Percentiles rank a stretch among this genome's conserved stretches.
These are phyloP conservation scores for Rubus parviflorus DNA, from an alignment of 306 rosid species.

Conservation along the genomic window DNA sequence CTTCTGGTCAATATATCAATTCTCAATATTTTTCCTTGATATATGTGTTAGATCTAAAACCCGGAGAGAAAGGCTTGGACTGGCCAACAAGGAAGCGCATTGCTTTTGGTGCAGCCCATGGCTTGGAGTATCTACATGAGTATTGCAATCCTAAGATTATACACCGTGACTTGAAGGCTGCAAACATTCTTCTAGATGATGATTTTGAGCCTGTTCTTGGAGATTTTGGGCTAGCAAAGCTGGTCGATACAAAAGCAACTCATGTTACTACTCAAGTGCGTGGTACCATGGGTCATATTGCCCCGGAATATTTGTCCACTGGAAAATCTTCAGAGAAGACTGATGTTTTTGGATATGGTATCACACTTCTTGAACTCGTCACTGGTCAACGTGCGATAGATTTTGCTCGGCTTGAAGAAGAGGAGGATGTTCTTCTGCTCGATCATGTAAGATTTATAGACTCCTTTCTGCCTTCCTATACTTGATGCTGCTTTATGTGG, in stretches of 20 bases:
- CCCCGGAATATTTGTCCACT: conserved; percentile 89
- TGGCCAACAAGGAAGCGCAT: conserved; percentile 52
- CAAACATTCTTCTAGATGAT: conserved; percentile 82
- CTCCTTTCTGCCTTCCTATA: not conserved
- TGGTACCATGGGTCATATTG: conserved; percentile 98
- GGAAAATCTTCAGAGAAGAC: conserved; percentile 93
- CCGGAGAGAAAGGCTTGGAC: conserved; percentile 57
- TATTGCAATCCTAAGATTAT: conserved; percentile 88
- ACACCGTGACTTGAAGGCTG: conserved; percentile 95
- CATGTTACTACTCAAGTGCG: conserved; percentile 95
- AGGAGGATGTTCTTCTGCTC: conserved; percentile 88
- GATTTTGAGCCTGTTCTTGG: conserved; percentile 91
- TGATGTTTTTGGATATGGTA: conserved; percentile 92
- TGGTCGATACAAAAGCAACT: conserved; percentile 70
- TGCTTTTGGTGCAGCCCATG: conserved; percentile 58
- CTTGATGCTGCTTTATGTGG: not conserved
- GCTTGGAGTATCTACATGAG: conserved; percentile 89
- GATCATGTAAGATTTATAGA: conserved; percentile 65
- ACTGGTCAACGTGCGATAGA: conserved; percentile 90
- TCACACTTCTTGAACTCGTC: conserved; percentile 91
- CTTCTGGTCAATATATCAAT: not conserved
- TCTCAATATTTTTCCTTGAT: not conserved
- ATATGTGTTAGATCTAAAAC: conserved; percentile 43
- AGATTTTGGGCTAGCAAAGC: conserved; percentile 84
- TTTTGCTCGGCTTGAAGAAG: conserved; percentile 82